phyloP scores from a whole-genome alignment of 2,329 filamentous ascomycete genomes.

The Scedosporium dehoogii region DNA sequence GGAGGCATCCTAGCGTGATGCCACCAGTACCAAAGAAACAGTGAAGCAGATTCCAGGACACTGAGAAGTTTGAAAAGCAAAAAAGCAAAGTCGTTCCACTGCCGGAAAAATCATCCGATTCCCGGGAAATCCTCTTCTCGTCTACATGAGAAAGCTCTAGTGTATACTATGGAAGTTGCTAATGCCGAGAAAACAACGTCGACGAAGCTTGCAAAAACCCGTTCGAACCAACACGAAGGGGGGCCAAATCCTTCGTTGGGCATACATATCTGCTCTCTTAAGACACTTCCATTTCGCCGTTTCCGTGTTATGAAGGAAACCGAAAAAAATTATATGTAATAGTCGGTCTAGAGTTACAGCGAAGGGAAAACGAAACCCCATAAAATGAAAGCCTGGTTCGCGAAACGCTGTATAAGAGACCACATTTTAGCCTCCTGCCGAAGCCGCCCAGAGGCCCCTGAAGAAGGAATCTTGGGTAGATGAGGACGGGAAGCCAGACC shows the following conservation, averaged over 20 bases:
- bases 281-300: no score
- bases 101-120: no score
- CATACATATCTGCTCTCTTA: not conserved
- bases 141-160: not conserved
- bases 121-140: not conserved
- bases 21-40: not conserved
- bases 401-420: not conserved
- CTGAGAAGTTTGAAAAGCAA: not conserved
- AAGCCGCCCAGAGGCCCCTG: not conserved
- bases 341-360: no score
- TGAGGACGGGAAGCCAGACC: not conserved
- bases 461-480: not conserved
- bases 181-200: not conserved
- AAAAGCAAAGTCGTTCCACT: no score
- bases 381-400: not conserved
- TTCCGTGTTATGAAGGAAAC: no score
- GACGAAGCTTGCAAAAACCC: not conserved
- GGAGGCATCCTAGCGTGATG: not conserved
- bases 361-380: no score
- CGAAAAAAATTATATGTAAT: no score
- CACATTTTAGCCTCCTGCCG: not conserved
- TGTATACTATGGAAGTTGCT: not conserved
- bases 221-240: not conserved
- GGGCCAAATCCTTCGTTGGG: not conserved
- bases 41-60: not conserved